A percentile compares a stretch with the other conserved stretches of the same genome.
Evolutionary conservation across 352 stramenopile genomes (phyloP).

Genomic region (Phytophthora pistaciae): DNA sequence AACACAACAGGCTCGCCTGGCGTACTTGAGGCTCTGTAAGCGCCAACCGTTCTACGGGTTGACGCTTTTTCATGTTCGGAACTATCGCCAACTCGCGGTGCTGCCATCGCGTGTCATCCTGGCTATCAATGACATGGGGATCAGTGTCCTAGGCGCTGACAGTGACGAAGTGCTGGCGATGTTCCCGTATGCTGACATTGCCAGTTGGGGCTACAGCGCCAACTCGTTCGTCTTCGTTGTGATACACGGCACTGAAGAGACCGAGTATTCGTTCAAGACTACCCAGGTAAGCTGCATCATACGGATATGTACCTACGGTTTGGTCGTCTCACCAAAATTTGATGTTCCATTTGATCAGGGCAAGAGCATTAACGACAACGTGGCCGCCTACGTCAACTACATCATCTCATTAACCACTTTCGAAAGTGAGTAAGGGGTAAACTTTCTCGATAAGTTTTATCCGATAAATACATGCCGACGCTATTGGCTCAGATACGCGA

Average conservation of each 20-base stretch:
- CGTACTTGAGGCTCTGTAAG: conserved; percentile 75
- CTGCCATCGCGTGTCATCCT: conserved; percentile 69
- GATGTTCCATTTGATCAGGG: conserved; percentile 44
- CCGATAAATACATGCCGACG: background rate
- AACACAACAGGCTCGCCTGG: conserved; percentile 46
- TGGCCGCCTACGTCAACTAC: conserved; percentile 62
- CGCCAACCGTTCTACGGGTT: conserved; percentile 75
- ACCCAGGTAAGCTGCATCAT: conserved; percentile 33
- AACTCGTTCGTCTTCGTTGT: conserved; percentile 87
- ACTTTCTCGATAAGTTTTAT: too few species aligned
- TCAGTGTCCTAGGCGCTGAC: conserved; percentile 64
- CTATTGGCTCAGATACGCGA: background rate
- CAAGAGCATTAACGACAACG: conserved; percentile 68
- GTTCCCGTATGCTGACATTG: conserved; percentile 74
- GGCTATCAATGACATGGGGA: conserved; percentile 70
- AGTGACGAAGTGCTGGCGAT: conserved; percentile 70
- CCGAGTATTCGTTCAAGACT: conserved; percentile 65
- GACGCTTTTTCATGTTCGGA: conserved; percentile 71
- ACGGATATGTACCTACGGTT: background rate
- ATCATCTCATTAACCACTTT: conserved; percentile 43
- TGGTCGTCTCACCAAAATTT: conserved; percentile 3
- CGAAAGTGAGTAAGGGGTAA: conserved; percentile 12
- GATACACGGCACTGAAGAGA: conserved; percentile 35
- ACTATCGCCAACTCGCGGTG: conserved; percentile 47
- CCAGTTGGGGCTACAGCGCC: conserved; percentile 81